Conservation (phyloP, 2,329 filamentous ascomycete genomes). For the Clarireedia homoeocarpa region DNA sequence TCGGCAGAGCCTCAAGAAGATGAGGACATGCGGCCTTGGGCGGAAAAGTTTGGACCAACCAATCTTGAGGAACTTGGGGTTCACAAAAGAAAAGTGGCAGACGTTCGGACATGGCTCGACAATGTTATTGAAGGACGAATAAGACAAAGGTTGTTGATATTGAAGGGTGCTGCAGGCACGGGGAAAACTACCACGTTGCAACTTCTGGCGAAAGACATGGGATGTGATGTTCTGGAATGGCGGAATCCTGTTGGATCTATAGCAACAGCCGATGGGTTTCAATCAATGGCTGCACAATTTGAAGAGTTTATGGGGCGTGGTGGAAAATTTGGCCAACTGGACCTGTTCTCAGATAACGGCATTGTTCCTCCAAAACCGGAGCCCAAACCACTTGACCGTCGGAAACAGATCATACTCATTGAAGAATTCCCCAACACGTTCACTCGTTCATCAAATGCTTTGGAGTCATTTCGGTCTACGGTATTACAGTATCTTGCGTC, state of each 20-base stretch:
- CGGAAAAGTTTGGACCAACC: constrained; percentile 70
- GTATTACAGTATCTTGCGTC: constrained; percentile 68
- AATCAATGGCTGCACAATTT: constrained; percentile 72
- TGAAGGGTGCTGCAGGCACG: constrained; percentile 85
- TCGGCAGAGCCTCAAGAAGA: constrained; percentile 16
- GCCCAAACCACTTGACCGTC: constrained; percentile 22
- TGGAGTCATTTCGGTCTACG: constrained; percentile 66
- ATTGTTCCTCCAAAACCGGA: constrained; percentile 26
- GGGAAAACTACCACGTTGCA: constrained; percentile 87
- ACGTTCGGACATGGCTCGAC: constrained; percentile 78
- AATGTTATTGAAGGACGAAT: constrained; percentile 59
- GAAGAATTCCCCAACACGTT: constrained; percentile 80
- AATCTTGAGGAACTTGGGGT: constrained; percentile 81
- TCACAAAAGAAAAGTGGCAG: constrained; percentile 86
- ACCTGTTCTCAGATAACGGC: constrained; percentile 31
- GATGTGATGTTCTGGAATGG: constrained; percentile 79
- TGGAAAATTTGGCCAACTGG: constrained; percentile 69
- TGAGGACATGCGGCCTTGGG: constrained; percentile 70
- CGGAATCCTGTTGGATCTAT: constrained; percentile 65
- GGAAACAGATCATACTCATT: constrained; percentile 58
- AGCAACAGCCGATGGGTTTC: constrained; percentile 51
- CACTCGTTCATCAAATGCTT: constrained; percentile 52
- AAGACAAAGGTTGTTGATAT: constrained; percentile 66
- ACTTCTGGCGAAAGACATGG: constrained; percentile 70
- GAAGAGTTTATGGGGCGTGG: constrained; percentile 84